A percentile compares a stretch with the other conserved stretches of the same genome.
Evolutionary conservation across 768 basidiomycete species (phyloP).

Genomic region (Leccinellum luteum): DNA sequence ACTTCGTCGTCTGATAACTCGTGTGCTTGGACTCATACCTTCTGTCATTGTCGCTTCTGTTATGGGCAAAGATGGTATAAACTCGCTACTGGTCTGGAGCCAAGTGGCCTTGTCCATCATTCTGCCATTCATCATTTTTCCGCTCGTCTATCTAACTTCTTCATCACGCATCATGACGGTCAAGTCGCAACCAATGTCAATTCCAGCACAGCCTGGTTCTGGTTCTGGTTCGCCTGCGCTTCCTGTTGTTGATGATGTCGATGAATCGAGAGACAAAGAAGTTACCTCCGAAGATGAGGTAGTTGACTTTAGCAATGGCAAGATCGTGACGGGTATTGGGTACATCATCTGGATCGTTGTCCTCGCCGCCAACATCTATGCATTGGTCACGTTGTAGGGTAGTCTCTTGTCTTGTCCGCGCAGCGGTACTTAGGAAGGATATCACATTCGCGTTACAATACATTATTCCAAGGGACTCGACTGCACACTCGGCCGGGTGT

Average conservation of each 20-base stretch:
- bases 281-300: conserved; percentile 30
- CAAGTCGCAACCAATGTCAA: conserved; percentile 17
- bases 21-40: conserved; percentile 79
- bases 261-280: conserved; percentile 1
- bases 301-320: conserved; percentile 66
- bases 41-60: conserved; percentile 75
- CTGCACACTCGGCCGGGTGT: too few relatives aligned
- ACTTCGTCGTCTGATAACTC: conserved; percentile 78
- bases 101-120: conserved; percentile 85
- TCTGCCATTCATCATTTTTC: conserved; percentile 83
- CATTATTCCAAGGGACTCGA: background rate
- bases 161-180: conserved; percentile 68
- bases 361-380: conserved; percentile 73
- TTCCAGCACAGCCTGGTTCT: background rate
- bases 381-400: conserved; percentile 52
- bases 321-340: conserved; percentile 48
- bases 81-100: conserved; percentile 76
- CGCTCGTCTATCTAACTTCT: conserved; percentile 73
- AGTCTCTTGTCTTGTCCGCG: too few relatives aligned
- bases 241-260: background rate
- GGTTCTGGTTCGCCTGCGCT: background rate
- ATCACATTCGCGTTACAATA: background rate
- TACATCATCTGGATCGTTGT: conserved; percentile 63
- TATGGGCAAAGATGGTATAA: conserved; percentile 67
- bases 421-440: too few relatives aligned